Evolutionary conservation across 2,329 filamentous ascomycete genomes (phyloP).

Genomic region (Polytolypa hystricis): DNA sequence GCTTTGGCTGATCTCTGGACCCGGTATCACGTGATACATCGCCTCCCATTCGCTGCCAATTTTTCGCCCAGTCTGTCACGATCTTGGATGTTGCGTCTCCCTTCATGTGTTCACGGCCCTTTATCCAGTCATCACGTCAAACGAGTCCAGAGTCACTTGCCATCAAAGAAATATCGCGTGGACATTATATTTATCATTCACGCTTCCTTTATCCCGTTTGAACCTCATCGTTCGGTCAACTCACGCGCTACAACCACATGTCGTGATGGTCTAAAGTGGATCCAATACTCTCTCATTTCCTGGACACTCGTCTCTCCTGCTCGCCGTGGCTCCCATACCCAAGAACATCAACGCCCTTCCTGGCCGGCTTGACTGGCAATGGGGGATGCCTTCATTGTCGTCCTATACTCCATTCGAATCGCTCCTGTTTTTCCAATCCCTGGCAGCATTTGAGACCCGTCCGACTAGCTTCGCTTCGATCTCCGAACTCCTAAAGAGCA

Average conservation of each 20-base stretch:
- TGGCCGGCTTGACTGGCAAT: slow-evolving; percentile 30
- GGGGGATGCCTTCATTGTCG: slow-evolving; percentile 49
- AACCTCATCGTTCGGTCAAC: too few relatives aligned
- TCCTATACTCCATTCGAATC: slow-evolving; percentile 77
- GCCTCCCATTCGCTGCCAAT: neutral
- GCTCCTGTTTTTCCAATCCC: slow-evolving; percentile 71
- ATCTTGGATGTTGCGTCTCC: too few relatives aligned
- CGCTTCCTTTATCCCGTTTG: too few relatives aligned
- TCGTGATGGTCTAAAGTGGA: slow-evolving; percentile 3
- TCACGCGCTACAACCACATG: neutral
- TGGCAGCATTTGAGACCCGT: slow-evolving; percentile 56
- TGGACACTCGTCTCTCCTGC: neutral
- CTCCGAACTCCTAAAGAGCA: slow-evolving; percentile 62
- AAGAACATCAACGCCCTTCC: slow-evolving; percentile 20
- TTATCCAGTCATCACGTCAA: too few relatives aligned
- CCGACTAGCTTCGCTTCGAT: slow-evolving; percentile 58
- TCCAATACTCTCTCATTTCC: neutral
- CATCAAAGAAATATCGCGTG: too few relatives aligned
- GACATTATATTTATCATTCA: too few relatives aligned
- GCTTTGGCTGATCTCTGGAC: too few relatives aligned
- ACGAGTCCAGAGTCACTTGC: neutral
- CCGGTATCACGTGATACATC: neutral
- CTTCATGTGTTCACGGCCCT: too few relatives aligned
- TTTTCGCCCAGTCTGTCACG: too few relatives aligned
- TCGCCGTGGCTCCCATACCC: slow-evolving; percentile 29